These are phyloP conservation scores for Penicillium decumbens DNA, from an alignment of 2,329 filamentous ascomycete genomes.

Conservation along the genomic window DNA sequence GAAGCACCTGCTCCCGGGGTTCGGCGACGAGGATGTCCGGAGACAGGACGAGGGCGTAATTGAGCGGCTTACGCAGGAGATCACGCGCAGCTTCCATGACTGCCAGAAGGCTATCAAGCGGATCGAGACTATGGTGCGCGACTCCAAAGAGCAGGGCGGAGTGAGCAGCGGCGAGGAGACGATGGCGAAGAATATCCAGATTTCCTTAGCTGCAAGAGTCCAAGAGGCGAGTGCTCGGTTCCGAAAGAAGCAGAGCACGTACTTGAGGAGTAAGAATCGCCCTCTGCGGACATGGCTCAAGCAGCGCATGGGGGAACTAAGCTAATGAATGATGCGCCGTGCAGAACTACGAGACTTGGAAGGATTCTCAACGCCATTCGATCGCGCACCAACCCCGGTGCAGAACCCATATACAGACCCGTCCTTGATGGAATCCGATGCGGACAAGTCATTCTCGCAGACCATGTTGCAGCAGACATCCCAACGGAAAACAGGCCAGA, in stretches of 20 bases:
- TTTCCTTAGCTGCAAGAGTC: slow-evolving; percentile 78
- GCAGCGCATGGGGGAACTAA: neutral
- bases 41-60: slow-evolving; percentile 83
- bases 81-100: slow-evolving; percentile 81
- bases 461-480: slow-evolving; percentile 76
- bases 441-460: slow-evolving; percentile 87
- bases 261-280: slow-evolving; percentile 71
- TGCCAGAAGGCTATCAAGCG: slow-evolving; percentile 86
- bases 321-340: slow-evolving; percentile 11
- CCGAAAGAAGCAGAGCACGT: slow-evolving; percentile 94
- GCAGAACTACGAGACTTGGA: slow-evolving; percentile 70
- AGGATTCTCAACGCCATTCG: slow-evolving; percentile 53
- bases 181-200: slow-evolving; percentile 95
- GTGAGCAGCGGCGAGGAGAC: slow-evolving; percentile 81
- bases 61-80: slow-evolving; percentile 80
- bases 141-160: slow-evolving; percentile 64
- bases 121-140: slow-evolving; percentile 80
- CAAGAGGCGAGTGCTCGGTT: slow-evolving; percentile 90
- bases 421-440: slow-evolving; percentile 86
- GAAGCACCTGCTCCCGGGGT: slow-evolving; percentile 93
- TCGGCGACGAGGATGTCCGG: slow-evolving; percentile 91
- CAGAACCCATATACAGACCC: slow-evolving; percentile 73
- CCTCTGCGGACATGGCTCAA: neutral
- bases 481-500: slow-evolving; percentile 54
- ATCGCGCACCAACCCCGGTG: slow-evolving; percentile 47